Base-by-base conservation (phyloP, 148 eudicot species). In the Camellia japonica region DNA sequence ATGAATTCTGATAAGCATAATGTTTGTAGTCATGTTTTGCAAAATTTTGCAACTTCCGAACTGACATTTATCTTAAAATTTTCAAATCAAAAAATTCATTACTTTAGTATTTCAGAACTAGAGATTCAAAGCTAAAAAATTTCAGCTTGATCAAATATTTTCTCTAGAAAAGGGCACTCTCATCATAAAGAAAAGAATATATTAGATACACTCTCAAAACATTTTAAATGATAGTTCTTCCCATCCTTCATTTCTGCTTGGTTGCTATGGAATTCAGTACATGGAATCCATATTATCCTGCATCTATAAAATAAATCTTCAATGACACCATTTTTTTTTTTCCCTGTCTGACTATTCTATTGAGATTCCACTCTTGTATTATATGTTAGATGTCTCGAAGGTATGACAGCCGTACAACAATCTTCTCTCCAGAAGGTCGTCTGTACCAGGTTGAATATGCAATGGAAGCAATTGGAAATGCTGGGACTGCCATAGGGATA, bases 381-480 rank as follows among this genome's bases (percentile, higher is more conserved):
- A 2, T 56, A 41, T 73, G 19, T 46, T 56, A 81, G 83, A 94
- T 93, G 97, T 90, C 97, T 79, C 85, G 95, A 54, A 90, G 97
- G 83, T 93, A 95, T 83, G 97, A 95, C 76, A 95, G 98, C 80
- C 93, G 97, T 58, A 95, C 97, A 47, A 93, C 98, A 3, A 93
- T 92, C 89, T 95, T 95, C 88, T 95, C 97, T 44, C 98, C 97
- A 8, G 98, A 95, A 87, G 98, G 98, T 46, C 95, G 97, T 69
- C 93, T 95, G 4, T 95, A 93, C 88, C 97, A 95, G 74, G 98
- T 95, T 1, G 98, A 95, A 80, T 95, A 93, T 79, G 98, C 98
- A 15, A 93, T 95, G 97, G 97, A 95, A 82, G 98, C 98, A 30
- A 92, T 95, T 52, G 96, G 98, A 20, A 95, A 95, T 76, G 98